A percentile compares a stretch with the other conserved stretches of the same genome.
Evolutionary conservation across 2,329 filamentous ascomycete species (phyloP).

Genomic region (Aspergillus carbonarius): DNA sequence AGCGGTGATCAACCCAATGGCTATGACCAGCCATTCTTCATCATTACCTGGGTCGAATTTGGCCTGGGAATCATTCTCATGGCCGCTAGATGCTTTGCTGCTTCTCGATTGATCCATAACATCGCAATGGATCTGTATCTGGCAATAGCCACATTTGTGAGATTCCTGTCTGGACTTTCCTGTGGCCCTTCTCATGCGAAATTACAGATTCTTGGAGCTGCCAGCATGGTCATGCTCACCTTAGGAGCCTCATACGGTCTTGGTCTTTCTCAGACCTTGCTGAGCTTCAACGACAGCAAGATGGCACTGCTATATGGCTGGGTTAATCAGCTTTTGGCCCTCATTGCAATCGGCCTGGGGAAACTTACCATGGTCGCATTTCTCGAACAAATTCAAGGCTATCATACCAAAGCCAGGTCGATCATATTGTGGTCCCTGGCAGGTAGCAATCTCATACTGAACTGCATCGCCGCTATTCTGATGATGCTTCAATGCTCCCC

Average conservation of each 20-base stretch:
- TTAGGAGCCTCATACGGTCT: constrained; percentile 17
- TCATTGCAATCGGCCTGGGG: constrained; percentile 16
- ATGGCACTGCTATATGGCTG: constrained; percentile 21
- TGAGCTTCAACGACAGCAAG: neutral
- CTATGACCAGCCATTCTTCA: constrained; percentile 9
- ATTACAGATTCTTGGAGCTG: constrained; percentile 8
- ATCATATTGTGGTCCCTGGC: neutral
- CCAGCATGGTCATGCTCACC: constrained; percentile 14
- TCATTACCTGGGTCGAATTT: constrained; percentile 19
- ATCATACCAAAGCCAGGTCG: constrained; percentile 10
- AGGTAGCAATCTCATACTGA: neutral
- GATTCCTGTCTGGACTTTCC: neutral
- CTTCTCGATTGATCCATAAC: constrained; percentile 18
- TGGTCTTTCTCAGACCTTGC: constrained; percentile 9
- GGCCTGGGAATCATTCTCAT: constrained; percentile 15
- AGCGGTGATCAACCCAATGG: neutral
- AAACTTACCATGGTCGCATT: constrained; percentile 23
- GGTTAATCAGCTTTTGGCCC: constrained; percentile 20
- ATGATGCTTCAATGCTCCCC: neutral
- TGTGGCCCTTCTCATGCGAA: neutral
- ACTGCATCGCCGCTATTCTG: neutral
- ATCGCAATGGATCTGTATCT: constrained; percentile 18
- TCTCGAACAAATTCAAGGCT: constrained; percentile 22
- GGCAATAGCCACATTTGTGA: constrained; percentile 20
- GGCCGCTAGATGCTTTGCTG: constrained; percentile 18